Evolutionary conservation across 768 basidiomycete species (phyloP), one percentile per base, ranked within the genome.

Genomic region (Kwoniella heveanensis): DNA sequence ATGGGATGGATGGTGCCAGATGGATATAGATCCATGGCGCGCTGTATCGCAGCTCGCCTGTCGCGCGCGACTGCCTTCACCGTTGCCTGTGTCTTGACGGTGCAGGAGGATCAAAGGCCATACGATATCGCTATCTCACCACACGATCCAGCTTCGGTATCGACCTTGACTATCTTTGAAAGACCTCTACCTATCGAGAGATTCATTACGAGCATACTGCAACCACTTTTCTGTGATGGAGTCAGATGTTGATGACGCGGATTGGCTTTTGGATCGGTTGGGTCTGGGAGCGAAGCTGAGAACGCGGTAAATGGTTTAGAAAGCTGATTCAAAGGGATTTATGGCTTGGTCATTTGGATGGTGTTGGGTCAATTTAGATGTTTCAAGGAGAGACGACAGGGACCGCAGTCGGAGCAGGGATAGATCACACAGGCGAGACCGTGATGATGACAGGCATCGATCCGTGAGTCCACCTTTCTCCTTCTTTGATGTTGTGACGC

Each of bases 381-480:
- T 52, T 39, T 59, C 66, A 54, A 56, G 65, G 48, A 69, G 67
- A 54, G 65, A 69, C 30, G 59, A 69, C 25, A 58, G 70, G 52
- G 72, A 74, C 46, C 66, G 73, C 44, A 70, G 66, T 49, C 65
- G 69, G 47, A 73, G 73, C 39, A 65, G 75, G 51, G 71, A 71
- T 44, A 66, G 73, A 50, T 71, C 39, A 44, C 39, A 78, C 39
- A 74, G 78, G 52, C 79, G 68, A 36, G 68, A 77, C 48, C 67
- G 77, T 54, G 72, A 76, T 37, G 74, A 77, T 58, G 77, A 82
- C 68, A 69, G 82, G 68, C 76, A 77, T 60, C 81, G 74, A 80
- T 83, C 71, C 83, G 88, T 65, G 89, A 90, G 58, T 81, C 85
- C 50, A 32, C 37, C 22, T 46, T 24, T 21, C 55, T 30, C 19